Evolutionary conservation across 345 rosid species (phyloP).

Genomic region (Rhizophora apiculata): DNA sequence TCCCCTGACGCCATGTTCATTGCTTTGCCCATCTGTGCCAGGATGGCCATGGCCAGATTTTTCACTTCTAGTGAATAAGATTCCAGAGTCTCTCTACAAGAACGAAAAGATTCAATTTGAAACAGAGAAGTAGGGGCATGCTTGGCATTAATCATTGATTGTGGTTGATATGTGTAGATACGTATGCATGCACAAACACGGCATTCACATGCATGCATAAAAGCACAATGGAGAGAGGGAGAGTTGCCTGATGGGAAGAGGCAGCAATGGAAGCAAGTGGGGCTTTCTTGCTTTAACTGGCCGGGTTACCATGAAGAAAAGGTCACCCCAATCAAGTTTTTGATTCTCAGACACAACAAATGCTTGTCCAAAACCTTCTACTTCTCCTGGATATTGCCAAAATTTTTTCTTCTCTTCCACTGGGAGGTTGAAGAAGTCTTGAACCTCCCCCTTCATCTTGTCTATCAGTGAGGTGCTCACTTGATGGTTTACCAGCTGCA

Average conservation of each 20-base stretch:
- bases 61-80: conserved; percentile 16
- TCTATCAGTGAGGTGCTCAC: conserved; percentile 22
- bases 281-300: conserved; percentile 24
- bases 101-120: neutral
- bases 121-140: too few species aligned
- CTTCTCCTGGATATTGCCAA: conserved; percentile 27
- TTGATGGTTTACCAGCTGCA: conserved; percentile 33
- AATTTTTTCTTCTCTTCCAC: conserved; percentile 32
- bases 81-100: conserved; percentile 23
- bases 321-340: conserved; percentile 34
- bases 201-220: too few species aligned
- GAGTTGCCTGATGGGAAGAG: conserved; percentile 25
- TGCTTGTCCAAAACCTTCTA: conserved; percentile 32
- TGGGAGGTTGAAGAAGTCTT: conserved; percentile 27
- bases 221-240: neutral
- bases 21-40: conserved; percentile 20
- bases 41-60: conserved; percentile 13
- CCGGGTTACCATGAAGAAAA: conserved; percentile 20
- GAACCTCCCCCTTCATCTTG: conserved; percentile 25
- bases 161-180: too few species aligned
- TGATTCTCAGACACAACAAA: conserved; percentile 34
- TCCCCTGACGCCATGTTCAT: conserved; percentile 22
- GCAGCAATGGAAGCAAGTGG: conserved; percentile 28
- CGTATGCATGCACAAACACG: too few species aligned
- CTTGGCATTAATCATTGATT: too few species aligned